phyloP scores from a whole-genome alignment of 345 rosid species.

The Erysimum cheiranthoides region DNA sequence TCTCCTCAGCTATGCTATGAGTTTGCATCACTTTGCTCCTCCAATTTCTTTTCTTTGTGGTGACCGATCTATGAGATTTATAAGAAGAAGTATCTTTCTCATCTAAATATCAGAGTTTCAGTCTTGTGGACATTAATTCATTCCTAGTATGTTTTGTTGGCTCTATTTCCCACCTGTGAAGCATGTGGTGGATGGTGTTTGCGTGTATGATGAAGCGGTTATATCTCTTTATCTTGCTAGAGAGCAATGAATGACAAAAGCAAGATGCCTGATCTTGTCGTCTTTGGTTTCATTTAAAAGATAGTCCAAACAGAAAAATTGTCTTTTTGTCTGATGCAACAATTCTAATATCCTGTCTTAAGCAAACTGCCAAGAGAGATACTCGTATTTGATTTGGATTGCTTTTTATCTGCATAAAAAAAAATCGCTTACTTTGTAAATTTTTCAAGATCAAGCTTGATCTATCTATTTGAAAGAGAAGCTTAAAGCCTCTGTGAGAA shows the following conservation, averaged over 20 bases:
- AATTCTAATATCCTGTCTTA: not conserved
- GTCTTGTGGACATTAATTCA: not conserved
- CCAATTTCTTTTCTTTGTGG: not conserved
- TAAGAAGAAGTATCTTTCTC: not conserved
- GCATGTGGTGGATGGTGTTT: too few relatives aligned
- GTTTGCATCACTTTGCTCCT: not conserved
- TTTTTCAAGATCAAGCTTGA: conserved; percentile 5
- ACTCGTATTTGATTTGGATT: not conserved
- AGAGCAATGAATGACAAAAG: too few relatives aligned
- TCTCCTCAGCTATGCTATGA: not conserved
- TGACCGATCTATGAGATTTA: not conserved
- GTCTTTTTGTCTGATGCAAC: not conserved
- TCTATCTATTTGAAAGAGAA: too few relatives aligned
- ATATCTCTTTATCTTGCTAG: conserved; percentile 5
- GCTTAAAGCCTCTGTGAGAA: too few relatives aligned
- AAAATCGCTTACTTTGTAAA: not conserved
- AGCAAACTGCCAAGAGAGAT: conserved; percentile 7
- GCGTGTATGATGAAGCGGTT: too few relatives aligned
- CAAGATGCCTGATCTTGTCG: too few relatives aligned
- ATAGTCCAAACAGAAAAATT: not conserved
- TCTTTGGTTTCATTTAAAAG: not conserved
- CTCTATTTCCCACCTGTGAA: too few relatives aligned
- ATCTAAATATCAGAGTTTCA: not conserved
- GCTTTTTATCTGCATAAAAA: not conserved
- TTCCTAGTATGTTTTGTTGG: not conserved